Percentiles rank a stretch among this genome's conserved stretches.
Evolutionary conservation across 1,139 yeast species (phyloP).

Genomic region (Geotrichum reessii): DNA sequence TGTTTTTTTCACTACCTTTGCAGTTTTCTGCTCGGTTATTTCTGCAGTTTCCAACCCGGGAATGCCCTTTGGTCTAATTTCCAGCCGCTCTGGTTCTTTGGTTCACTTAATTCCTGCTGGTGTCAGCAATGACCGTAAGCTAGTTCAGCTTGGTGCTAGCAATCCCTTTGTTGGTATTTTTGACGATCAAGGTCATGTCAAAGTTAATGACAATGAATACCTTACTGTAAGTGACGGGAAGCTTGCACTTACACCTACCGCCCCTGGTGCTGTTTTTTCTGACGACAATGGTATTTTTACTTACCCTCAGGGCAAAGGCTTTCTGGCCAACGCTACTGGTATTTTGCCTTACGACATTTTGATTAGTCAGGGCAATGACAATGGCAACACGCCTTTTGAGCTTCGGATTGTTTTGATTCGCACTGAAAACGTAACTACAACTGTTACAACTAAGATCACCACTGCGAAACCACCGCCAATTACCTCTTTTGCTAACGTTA

Average conservation of each 20-base stretch:
- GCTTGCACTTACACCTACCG: background rate
- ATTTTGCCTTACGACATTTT: background rate
- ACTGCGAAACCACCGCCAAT: background rate
- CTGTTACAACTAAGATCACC: background rate
- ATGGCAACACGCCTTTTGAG: background rate
- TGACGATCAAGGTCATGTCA: slow-evolving; percentile 1
- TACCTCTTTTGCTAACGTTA: background rate
- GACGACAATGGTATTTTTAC: background rate
- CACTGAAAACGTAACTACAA: background rate
- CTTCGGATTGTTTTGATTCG: background rate
- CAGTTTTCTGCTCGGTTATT: background rate
- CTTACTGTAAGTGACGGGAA: background rate
- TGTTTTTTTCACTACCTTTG: background rate
- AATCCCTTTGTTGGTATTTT: background rate
- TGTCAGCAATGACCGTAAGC: background rate
- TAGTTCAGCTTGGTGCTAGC: background rate
- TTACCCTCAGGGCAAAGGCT: slow-evolving; percentile 1
- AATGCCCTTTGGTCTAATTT: slow-evolving; percentile 8
- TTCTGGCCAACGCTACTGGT: background rate
- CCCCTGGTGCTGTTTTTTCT: background rate
- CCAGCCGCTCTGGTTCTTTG: slow-evolving; percentile 6
- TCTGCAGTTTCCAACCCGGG: background rate
- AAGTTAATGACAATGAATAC: background rate
- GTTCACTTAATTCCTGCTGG: background rate
- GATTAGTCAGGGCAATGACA: background rate